These are phyloP conservation scores for Sphagnum contortum DNA, from an alignment of 225 moss, liverwort and hornwort genomes.

Conservation along the genomic window DNA sequence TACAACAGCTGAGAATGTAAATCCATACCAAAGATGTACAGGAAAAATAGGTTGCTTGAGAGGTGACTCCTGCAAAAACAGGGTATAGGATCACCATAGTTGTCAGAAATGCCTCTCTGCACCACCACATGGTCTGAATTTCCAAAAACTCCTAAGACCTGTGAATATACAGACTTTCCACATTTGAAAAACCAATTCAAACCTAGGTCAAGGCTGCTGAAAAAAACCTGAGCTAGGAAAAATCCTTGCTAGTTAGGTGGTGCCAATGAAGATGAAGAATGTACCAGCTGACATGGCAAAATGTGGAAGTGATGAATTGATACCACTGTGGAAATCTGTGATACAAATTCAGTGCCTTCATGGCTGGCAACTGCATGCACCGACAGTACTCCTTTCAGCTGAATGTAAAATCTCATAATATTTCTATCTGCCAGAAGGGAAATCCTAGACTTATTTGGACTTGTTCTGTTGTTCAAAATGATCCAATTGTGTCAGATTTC, in stretches of 20 bases:
- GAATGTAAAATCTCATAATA: not conserved
- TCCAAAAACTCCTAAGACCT: no score
- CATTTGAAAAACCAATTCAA: not conserved
- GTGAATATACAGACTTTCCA: not conserved
- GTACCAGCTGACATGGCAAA: constrained; percentile 93
- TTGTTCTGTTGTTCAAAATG: constrained; percentile 2
- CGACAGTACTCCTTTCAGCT: not conserved
- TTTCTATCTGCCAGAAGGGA: constrained; percentile 1
- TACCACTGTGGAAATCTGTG: constrained; percentile 88
- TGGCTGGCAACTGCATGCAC: constrained; percentile 53
- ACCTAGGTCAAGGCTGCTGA: no score
- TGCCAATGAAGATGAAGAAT: constrained; percentile 4
- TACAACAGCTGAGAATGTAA: not conserved
- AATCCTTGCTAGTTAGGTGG: no score
- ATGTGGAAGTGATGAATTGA: constrained; percentile 90
- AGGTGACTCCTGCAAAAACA: constrained; percentile 93
- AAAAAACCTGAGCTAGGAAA: no score
- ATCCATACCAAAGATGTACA: constrained; percentile 93
- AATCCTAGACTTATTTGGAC: not conserved
- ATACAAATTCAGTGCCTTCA: constrained; percentile 67
- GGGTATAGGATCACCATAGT: constrained; percentile 43
- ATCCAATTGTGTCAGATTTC: not conserved
- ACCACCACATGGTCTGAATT: constrained; percentile 36
- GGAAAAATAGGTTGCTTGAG: constrained; percentile 99
- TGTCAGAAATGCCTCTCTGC: constrained; percentile 36